Evolutionary conservation across 805 yeast species (phyloP), one percentile per base, ranked within the genome.

Genomic region (Candida gorgasii): DNA sequence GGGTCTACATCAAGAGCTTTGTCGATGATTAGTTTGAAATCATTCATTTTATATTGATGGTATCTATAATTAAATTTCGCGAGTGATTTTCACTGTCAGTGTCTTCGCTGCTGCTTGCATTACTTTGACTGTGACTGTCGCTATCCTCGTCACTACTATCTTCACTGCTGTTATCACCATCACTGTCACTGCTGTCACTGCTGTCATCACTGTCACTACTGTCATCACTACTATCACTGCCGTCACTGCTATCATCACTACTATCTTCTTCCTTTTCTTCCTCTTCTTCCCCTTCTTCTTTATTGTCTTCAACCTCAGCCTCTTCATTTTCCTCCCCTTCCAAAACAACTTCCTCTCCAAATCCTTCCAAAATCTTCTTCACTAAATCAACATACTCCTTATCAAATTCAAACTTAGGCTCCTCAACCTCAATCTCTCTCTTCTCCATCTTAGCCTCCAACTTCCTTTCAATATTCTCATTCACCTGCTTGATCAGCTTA

Each of bases 1-100:
- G 93, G 85, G 53, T 88, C 96, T 2, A 82, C 82, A 50, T 82
- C 86, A 31, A 67, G 67, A 11, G 82, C 77, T 49, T 72, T 71
- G 29, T 73, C 75, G 43, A 56, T 63, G 38, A 70, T 53, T 11
- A 55, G 42, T 28, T 55, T 53, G 40, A 65, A 47, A 42, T 61
- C 40, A 20, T 30, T 41, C 44, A 41, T 66, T 22, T 53, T 62
- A 59, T 59, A 34, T 36, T 42, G 5, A 38, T 43, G 30, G 42
- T 32, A 33, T 43, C 46, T 30, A 45, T 32, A 11, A 40, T 29
- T 13, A 44, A 40, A 43, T 42, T 42, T 33, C 36, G 36, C 36
- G 36, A 43, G 37, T 23, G 37, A 36, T 24, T 44, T 38, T 6
- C 8, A 12, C 28, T 26, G n/a, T 11, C 33, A 30, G 22, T 16